phyloP scores from a whole-genome alignment of 2,329 filamentous ascomycete genomes.

The Talaromyces sp. region DNA sequence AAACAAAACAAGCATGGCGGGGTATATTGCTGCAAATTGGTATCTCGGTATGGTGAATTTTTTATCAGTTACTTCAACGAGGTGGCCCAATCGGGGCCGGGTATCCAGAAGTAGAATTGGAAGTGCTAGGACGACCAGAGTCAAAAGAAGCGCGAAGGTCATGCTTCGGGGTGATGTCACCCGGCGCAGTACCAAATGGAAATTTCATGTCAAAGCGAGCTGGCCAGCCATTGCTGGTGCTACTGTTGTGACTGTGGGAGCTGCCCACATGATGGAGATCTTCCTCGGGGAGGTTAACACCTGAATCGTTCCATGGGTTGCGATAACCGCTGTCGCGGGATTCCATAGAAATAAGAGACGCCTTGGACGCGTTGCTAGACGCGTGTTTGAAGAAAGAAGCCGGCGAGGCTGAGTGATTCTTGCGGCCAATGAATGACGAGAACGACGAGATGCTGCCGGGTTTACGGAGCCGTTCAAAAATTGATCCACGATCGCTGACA shows the following conservation, averaged over 20 bases:
- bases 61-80: constrained; percentile 52
- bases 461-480: constrained; percentile 91
- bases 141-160: constrained; percentile 79
- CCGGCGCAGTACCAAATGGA: constrained; percentile 60
- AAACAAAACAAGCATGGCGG: constrained; percentile 33
- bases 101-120: constrained; percentile 97
- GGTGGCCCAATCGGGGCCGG: constrained; percentile 85
- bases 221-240: constrained; percentile 54
- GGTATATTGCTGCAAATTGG: constrained; percentile 44
- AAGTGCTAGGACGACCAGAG: constrained; percentile 87
- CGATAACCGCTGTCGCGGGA: constrained; percentile 91
- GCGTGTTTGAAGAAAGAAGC: constrained; percentile 90
- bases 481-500: constrained; percentile 70
- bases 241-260: constrained; percentile 60
- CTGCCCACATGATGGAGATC: constrained; percentile 55
- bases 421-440: constrained; percentile 92
- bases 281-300: constrained; percentile 88
- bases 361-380: constrained; percentile 84
- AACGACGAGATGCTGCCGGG: constrained; percentile 92
- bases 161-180: constrained; percentile 80
- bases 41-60: constrained; percentile 21
- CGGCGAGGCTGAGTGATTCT: constrained; percentile 84
- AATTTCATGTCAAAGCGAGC: constrained; percentile 59
- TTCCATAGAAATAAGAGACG: constrained; percentile 92
- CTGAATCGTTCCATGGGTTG: constrained; percentile 97